Conservation (phyloP, 2,329 filamentous ascomycete species). For the Dothiorella sarmentorum region DNA sequence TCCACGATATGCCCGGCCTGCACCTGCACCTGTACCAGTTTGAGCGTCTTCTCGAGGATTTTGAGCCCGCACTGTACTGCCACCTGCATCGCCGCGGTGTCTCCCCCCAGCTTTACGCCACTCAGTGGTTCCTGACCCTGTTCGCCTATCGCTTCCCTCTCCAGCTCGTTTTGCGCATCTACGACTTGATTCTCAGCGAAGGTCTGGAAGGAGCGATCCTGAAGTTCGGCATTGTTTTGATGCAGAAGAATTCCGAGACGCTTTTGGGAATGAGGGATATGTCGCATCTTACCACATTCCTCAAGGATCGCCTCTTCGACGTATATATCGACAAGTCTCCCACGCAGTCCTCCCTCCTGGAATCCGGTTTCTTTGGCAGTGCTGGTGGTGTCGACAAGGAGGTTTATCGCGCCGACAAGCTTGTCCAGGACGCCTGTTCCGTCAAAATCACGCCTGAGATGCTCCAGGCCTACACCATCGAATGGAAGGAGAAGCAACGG, state of each 20-base stretch:
- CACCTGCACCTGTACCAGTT: conserved; percentile 95
- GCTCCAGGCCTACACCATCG: conserved; percentile 73
- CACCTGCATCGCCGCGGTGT: conserved; percentile 87
- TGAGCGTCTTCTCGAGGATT: conserved; percentile 86
- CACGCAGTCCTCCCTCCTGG: conserved; percentile 86
- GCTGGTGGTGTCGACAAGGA: conserved; percentile 90
- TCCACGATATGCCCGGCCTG: conserved; percentile 92
- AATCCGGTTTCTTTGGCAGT: conserved; percentile 96
- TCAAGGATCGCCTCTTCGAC: conserved; percentile 93
- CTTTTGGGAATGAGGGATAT: conserved; percentile 87
- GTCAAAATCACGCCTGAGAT: conserved; percentile 80
- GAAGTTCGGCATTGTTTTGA: conserved; percentile 90
- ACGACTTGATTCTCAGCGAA: conserved; percentile 91
- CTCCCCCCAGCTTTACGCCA: conserved; percentile 88
- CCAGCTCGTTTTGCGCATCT: conserved; percentile 92
- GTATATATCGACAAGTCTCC: conserved; percentile 95
- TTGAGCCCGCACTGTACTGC: conserved; percentile 91
- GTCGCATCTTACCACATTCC: conserved; percentile 78
- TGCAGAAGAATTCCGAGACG: conserved; percentile 84
- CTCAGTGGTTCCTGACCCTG: conserved; percentile 98
- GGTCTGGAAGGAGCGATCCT: conserved; percentile 84
- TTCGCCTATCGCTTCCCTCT: conserved; percentile 97
- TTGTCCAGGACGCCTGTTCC: conserved; percentile 88
- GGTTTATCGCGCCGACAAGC: conserved; percentile 87
- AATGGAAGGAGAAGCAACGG: conserved; percentile 92